Evolutionary conservation across 495 filamentous ascomycete species (phyloP).

Genomic region (Penicillium desertorum): DNA sequence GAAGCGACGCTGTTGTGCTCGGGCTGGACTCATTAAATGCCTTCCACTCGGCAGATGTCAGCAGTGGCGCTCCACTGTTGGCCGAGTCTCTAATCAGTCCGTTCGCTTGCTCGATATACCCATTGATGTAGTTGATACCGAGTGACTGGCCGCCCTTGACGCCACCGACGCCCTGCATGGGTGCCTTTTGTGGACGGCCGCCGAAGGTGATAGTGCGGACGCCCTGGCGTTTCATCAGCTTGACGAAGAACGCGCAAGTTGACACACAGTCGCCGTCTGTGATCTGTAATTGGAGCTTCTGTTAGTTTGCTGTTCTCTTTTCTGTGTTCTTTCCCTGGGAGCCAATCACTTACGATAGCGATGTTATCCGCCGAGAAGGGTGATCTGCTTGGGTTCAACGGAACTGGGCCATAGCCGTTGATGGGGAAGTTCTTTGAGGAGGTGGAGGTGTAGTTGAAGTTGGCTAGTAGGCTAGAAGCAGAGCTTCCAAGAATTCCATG

Average conservation of each 20-base stretch:
- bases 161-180: constrained; percentile 64
- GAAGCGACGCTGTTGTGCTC: constrained; percentile 16
- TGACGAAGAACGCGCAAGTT: constrained; percentile 60
- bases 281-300: constrained; percentile 17
- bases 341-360: constrained; percentile 34
- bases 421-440: constrained; percentile 34
- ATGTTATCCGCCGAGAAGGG: constrained; percentile 53
- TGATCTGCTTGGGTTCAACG: constrained; percentile 28
- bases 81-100: constrained; percentile 17
- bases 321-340: neutral
- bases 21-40: constrained; percentile 29
- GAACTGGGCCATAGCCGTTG: constrained; percentile 39
- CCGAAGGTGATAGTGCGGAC: constrained; percentile 62
- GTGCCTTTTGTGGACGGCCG: constrained; percentile 53
- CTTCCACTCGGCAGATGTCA: constrained; percentile 37
- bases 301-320: constrained; percentile 7
- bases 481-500: constrained; percentile 39
- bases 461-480: constrained; percentile 48
- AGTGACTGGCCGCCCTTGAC: constrained; percentile 52
- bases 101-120: constrained; percentile 34
- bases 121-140: constrained; percentile 28
- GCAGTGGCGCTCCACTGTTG: constrained; percentile 28
- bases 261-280: constrained; percentile 65
- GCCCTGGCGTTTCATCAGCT: constrained; percentile 55
- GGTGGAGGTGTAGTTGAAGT: constrained; percentile 49